Percentiles rank a stretch among this genome's conserved stretches.
Conservation (phyloP, 2,329 filamentous ascomycete species). For the Fusarium decemcellulare region DNA sequence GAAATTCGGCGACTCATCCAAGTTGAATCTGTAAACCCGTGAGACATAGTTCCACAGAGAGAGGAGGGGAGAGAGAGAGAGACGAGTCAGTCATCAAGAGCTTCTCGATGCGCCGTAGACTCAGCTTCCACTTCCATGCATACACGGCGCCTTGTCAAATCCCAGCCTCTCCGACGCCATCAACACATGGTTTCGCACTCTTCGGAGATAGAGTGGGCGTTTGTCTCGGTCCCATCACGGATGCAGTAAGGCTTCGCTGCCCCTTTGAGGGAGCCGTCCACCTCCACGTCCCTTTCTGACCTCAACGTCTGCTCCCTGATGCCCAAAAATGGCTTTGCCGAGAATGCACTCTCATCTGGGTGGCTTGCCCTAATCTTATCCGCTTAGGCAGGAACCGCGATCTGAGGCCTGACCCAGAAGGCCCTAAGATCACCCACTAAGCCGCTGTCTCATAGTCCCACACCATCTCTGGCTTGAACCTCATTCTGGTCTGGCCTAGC, state of each 20-base stretch:
- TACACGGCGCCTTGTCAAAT: conserved; percentile 5
- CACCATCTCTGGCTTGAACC: conserved; percentile 6
- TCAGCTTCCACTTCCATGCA: conserved; percentile 1
- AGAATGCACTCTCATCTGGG: conserved; percentile 24
- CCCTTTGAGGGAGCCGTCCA: conserved; percentile 25
- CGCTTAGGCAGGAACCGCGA: conserved; percentile 22
- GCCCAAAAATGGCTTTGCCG: conserved; percentile 5
- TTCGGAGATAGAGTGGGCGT: conserved; percentile 2
- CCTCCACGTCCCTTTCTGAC: conserved; percentile 13
- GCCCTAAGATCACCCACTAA: conserved; percentile 25
- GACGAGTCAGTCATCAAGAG: background rate
- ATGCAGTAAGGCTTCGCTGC: conserved; percentile 20
- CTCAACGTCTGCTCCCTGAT: conserved; percentile 10
- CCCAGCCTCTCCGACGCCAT: conserved; percentile 5
- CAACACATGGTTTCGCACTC: background rate
- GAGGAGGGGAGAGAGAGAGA: background rate
- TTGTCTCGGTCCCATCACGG: conserved; percentile 30
- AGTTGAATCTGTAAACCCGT: too few species aligned
- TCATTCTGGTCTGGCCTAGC: background rate
- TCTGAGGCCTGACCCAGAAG: background rate
- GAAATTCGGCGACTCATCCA: too few species aligned
- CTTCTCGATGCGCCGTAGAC: conserved; percentile 7
- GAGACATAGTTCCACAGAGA: background rate
- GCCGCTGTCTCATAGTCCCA: conserved; percentile 35
- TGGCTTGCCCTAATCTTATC: conserved; percentile 34